Evolutionary conservation across 192 early-diverging fungal genomes (phyloP).

Genomic region (Chytriomyces hyalinus): DNA sequence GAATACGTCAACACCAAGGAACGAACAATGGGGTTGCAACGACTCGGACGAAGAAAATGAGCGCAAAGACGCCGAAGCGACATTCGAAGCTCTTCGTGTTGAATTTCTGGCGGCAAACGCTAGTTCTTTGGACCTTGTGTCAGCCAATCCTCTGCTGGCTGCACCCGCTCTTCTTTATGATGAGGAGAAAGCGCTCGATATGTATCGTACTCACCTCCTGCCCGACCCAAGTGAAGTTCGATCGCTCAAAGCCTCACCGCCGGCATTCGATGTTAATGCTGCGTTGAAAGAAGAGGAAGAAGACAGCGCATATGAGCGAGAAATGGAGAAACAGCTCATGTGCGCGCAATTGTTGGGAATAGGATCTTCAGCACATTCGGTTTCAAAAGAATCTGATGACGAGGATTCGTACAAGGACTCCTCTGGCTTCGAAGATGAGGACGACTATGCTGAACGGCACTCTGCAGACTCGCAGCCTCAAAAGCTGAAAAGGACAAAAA

Average conservation of each 20-base stretch:
- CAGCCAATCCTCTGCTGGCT: too few relatives aligned
- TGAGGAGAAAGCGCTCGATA: too few relatives aligned
- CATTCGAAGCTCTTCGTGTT: too few relatives aligned
- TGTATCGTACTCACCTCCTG: too few relatives aligned
- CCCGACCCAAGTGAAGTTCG: too few relatives aligned
- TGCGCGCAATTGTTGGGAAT: background rate
- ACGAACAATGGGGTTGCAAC: too few relatives aligned
- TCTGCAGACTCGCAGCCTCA: background rate
- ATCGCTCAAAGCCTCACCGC: background rate
- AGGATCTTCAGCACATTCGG: background rate
- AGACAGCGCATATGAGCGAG: background rate
- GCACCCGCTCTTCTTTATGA: too few relatives aligned
- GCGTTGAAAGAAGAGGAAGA: background rate
- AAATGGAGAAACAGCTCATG: background rate
- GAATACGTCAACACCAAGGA: too few relatives aligned
- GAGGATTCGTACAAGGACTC: conserved; percentile 1
- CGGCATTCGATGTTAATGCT: background rate
- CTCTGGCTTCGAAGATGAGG: conserved; percentile 4
- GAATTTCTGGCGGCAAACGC: too few relatives aligned
- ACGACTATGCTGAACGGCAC: background rate
- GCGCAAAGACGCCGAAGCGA: too few relatives aligned
- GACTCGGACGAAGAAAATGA: too few relatives aligned
- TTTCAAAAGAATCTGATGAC: background rate
- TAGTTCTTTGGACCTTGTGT: too few relatives aligned
- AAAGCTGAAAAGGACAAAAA: background rate